These are phyloP conservation scores for Hsuehochloa calcarea DNA, from an alignment of 176 grass and related monocot genomes.

Conservation along the genomic window DNA sequence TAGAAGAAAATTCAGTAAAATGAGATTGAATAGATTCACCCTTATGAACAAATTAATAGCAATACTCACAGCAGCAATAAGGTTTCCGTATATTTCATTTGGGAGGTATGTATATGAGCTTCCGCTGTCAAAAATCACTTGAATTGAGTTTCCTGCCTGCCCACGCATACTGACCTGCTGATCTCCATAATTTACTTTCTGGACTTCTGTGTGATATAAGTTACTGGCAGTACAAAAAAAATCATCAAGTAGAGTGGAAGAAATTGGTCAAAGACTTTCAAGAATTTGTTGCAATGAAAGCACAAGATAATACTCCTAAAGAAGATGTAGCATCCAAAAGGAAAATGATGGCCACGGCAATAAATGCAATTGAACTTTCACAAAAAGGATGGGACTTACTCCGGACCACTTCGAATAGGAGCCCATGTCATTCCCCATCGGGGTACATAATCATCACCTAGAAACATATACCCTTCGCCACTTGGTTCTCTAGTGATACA, in stretches of 20 bases:
- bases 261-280: background rate
- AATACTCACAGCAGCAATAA: constrained; percentile 70
- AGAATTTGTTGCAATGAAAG: background rate
- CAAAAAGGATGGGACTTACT: constrained; percentile 54
- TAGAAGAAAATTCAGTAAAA: constrained; percentile 22
- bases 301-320: background rate
- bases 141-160: constrained; percentile 51
- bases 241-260: background rate
- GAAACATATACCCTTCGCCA: constrained; percentile 90
- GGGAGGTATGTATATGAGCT: constrained; percentile 96
- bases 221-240: constrained; percentile 51
- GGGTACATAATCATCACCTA: constrained; percentile 92
- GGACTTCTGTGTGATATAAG: constrained; percentile 61
- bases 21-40: constrained; percentile 12
- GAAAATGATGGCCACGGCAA: background rate
- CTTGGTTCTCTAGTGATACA: constrained; percentile 75
- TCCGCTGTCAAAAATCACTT: constrained; percentile 92
- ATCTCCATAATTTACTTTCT: constrained; percentile 69
- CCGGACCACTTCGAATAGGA: constrained; percentile 51
- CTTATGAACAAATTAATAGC: background rate
- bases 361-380: background rate
- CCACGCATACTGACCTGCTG: constrained; percentile 36
- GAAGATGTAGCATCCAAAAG: background rate
- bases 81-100: constrained; percentile 72
- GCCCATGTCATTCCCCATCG: constrained; percentile 86